phyloP scores from a whole-genome alignment of 768 basidiomycete genomes.

The Boletales sp. region DNA sequence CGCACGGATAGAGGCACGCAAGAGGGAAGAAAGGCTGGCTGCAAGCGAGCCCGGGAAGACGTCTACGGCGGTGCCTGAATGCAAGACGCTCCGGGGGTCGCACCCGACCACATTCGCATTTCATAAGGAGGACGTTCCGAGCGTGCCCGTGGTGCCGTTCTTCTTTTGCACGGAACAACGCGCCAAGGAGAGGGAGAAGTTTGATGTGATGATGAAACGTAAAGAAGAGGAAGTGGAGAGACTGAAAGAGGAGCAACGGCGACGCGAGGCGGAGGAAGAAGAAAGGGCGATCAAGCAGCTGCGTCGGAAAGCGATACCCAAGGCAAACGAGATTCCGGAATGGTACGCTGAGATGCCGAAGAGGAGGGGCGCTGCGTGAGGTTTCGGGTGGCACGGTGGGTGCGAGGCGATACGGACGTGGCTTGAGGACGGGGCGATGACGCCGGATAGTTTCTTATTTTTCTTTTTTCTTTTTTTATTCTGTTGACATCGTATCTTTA shows the following conservation, averaged over 20 bases:
- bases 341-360: slow-evolving; percentile 75
- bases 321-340: slow-evolving; percentile 68
- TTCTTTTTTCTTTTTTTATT: slow-evolving; percentile 4
- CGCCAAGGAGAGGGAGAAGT: slow-evolving; percentile 59
- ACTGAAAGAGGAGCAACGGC: slow-evolving; percentile 44
- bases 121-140: slow-evolving; percentile 26
- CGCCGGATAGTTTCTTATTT: neutral
- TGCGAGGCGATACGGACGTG: slow-evolving; percentile 15
- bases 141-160: slow-evolving; percentile 31
- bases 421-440: neutral
- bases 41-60: slow-evolving; percentile 24
- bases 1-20: slow-evolving; percentile 46
- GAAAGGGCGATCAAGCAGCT: slow-evolving; percentile 59
- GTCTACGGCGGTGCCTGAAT: slow-evolving; percentile 37
- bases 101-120: slow-evolving; percentile 34
- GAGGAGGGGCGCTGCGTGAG: slow-evolving; percentile 32
- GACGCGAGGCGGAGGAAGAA: slow-evolving; percentile 51
- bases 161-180: slow-evolving; percentile 53
- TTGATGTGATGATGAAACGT: slow-evolving; percentile 54
- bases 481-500: slow-evolving; percentile 7
- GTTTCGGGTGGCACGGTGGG: neutral
- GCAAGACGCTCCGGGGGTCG: slow-evolving; percentile 51
- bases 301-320: slow-evolving; percentile 59
- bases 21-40: slow-evolving; percentile 31
- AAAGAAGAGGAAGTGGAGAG: slow-evolving; percentile 53